Evolutionary conservation across 805 yeast genomes (phyloP), one percentile per base, ranked within the genome.

Genomic region (Yarrowia sp.): DNA sequence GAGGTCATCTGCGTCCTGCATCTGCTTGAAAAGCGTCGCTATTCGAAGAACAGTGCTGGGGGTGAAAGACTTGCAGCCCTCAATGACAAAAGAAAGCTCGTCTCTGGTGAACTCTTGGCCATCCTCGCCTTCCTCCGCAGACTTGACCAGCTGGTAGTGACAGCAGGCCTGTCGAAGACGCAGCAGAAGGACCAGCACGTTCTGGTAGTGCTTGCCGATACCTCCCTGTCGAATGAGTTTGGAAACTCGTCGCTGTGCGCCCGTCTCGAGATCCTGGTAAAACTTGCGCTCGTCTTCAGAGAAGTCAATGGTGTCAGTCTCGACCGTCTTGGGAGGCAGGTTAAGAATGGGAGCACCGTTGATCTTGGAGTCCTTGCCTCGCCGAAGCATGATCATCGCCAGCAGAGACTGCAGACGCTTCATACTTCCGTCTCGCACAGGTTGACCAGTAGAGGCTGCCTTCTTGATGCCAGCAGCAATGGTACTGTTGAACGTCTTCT

Each of bases 241-340:
- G 65, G 66, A 65, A 39, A 70, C 71, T 53, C 65, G 51, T 39
- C 63, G 55, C 38, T 64, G 62, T 27, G 72, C 69, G 21, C 67
- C 66, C 4, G 68, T 64, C 70, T 90, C 96, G 47, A 74, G 47
- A 7, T 62, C 65, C 4, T 67, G 59, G 63, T 76, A 76, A 14
- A 73, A 39, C 19, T 63, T 32, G 19, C 67, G 62, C 58, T 76
- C 79, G 32, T 61, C 46, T 6, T 56, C 56, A 19, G 68, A 49
- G 46, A 76, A 73, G 6, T 66, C 56, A 13, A 76, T 60, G 6
- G 60, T 22, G 4, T 63, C 66, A 3, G 56, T 27, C 47, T 70
- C 68, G 5, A 68, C 56, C 1, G 18, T 49, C 35, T 70, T 65
- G 6, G 47, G 64, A 5, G 74, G 75, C 33, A 71, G 65, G 5